A percentile compares a stretch with the other conserved stretches of the same genome.
Evolutionary conservation across 148 eudicot genomes (phyloP).

Genomic region (Spergularia bocconei): DNA sequence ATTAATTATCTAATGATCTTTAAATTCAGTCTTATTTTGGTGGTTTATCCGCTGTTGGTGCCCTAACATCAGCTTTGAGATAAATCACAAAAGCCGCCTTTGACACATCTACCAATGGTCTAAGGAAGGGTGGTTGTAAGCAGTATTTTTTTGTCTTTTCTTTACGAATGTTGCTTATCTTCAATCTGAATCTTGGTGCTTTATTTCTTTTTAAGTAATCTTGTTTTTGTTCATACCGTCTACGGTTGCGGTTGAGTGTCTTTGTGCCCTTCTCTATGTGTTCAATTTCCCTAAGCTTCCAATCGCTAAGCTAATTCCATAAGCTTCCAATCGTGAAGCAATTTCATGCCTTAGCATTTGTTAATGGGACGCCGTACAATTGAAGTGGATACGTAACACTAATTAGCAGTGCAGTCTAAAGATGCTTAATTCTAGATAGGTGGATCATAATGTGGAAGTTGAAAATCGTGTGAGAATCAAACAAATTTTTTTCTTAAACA

Average conservation of each 20-base stretch:
- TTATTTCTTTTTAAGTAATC: constrained; percentile 26
- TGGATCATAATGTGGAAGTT: constrained; percentile 19
- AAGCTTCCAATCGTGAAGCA: constrained; percentile 47
- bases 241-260: constrained; percentile 30
- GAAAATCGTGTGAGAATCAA: constrained; percentile 43
- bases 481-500: constrained; percentile 47
- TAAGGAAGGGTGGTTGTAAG: too few species aligned
- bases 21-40: too few species aligned
- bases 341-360: too few species aligned
- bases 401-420: background rate
- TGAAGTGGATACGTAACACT: background rate
- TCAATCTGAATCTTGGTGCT: background rate
- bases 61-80: too few species aligned
- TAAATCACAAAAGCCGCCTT: too few species aligned
- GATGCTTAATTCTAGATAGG: constrained; percentile 24
- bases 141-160: too few species aligned
- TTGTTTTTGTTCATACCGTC: constrained; percentile 38
- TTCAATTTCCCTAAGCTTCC: constrained; percentile 36
- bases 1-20: too few species aligned
- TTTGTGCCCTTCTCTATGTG: constrained; percentile 38
- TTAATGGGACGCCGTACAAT: too few species aligned
- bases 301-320: too few species aligned
- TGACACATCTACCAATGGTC: too few species aligned
- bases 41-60: too few species aligned
- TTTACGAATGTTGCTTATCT: too few species aligned